A percentile compares a stretch with the other conserved stretches of the same genome.
These are phyloP conservation scores for Vicia faba DNA, from an alignment of 306 rosid genomes.

Conservation along the genomic window DNA sequence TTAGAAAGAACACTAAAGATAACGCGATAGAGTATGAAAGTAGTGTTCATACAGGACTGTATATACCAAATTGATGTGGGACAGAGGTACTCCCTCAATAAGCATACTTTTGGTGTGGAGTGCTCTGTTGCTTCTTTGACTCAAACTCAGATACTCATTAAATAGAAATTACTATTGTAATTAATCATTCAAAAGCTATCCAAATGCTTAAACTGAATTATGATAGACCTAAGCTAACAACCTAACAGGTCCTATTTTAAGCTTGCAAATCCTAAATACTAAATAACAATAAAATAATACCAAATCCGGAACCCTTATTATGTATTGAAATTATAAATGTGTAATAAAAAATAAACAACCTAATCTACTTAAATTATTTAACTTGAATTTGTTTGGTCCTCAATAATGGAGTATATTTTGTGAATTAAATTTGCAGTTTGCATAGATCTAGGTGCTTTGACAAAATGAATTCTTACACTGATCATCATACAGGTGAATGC, in stretches of 20 bases:
- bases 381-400: slow-evolving; percentile 28
- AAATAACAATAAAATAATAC: slow-evolving; percentile 5
- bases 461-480: slow-evolving; percentile 18
- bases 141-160: neutral
- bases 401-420: slow-evolving; percentile 18
- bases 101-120: neutral
- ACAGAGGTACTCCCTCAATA: neutral
- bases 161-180: neutral
- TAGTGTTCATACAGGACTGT: neutral
- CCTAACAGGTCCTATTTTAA: slow-evolving; percentile 11
- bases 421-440: slow-evolving; percentile 17
- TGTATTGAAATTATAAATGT: neutral
- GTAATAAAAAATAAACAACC: neutral
- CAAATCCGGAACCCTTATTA: neutral
- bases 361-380: neutral
- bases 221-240: neutral
- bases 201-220: slow-evolving; percentile 2
- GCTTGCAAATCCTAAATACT: slow-evolving; percentile 5
- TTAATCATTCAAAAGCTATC: neutral
- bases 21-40: no score
- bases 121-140: neutral
- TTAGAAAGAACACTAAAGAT: no score
- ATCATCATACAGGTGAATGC: slow-evolving; percentile 58
- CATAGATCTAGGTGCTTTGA: neutral
- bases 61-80: neutral